Base-by-base conservation (phyloP, 2,329 filamentous ascomycete species). In the Metarhizium sp. region DNA sequence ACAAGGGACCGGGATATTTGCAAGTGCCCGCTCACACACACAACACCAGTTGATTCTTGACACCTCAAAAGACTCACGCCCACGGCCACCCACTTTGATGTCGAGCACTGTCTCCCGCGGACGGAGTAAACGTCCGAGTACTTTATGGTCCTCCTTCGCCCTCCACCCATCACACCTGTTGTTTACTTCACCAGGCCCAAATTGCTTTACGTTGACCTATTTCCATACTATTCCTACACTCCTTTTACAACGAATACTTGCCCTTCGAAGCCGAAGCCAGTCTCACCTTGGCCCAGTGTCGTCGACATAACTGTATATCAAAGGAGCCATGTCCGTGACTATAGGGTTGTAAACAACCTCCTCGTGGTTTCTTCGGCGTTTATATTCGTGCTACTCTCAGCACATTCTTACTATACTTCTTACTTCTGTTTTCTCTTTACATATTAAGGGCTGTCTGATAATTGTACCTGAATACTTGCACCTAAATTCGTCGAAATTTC, bases 61-160 rank as follows among this genome's bases (percentile, higher is more conserved):
- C 45, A n/a, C 20, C 45, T 29, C 20, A n/a, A 30, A 45, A 45
- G 25, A 56, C 47, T 52, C 50, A 50, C 45, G 45, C 54, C 50
- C 54, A 20, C 42, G 18, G 40, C 42, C 42, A 46, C 54, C 45
- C 43, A 42, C 43, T 34, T 40, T 32, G 49, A 50, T 52, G n/a
- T 36, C 46, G 38, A 30, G 20, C 13, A 29, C n/a, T 11, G 7
- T 29, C 45, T 18, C 45, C 45, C 18, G 2, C 7, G 20, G 45
- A 30, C 45, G 10, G 18, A 48, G 45, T 25, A 40, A 14, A 25
- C 3, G 46, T 38, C 38, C 55, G 46, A 60, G 55, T 61, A 64
- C 62, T 64, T 68, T 68, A 69, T 67, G 60, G 54, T 57, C 63
- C 56, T 53, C 18, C 16, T 61, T 62, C 64, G 62, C 58, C 59